A percentile compares a stretch with the other conserved stretches of the same genome.
These are phyloP conservation scores for Nicotiana sylvestris DNA, from an alignment of 257 asterid species.

Conservation along the genomic window DNA sequence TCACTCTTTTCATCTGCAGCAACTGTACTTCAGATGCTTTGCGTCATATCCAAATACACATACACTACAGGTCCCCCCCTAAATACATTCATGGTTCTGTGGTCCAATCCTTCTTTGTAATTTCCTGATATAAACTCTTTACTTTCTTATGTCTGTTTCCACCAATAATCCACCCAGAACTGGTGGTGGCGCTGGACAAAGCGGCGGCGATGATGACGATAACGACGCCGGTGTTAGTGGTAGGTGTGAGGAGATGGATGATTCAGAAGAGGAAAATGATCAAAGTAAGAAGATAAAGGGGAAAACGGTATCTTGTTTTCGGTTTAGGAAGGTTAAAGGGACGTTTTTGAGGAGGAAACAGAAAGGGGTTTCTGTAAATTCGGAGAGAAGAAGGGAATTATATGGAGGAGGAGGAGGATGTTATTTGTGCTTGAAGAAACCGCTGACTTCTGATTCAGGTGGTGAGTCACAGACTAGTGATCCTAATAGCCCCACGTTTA, in stretches of 20 bases:
- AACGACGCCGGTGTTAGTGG: constrained; percentile 14
- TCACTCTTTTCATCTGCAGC: not conserved
- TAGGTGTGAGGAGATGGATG: constrained; percentile 5
- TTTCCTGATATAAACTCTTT: not conserved
- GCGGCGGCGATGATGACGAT: constrained; percentile 11
- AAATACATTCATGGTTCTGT: not conserved
- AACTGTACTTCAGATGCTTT: not conserved
- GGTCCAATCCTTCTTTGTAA: constrained; percentile 15
- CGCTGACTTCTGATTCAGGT: constrained; percentile 49
- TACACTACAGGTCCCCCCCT: not conserved
- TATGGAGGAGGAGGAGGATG: constrained; percentile 33
- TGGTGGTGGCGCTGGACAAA: not conserved
- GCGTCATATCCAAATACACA: not conserved
- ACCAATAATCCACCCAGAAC: constrained; percentile 21
- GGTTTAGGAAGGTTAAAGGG: constrained; percentile 50
- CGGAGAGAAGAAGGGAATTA: constrained; percentile 26
- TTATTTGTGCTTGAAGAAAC: constrained; percentile 46
- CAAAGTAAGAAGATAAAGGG: constrained; percentile 27
- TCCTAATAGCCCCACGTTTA: constrained; percentile 72
- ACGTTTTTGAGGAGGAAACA: constrained; percentile 32
- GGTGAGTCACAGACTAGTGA: constrained; percentile 80
- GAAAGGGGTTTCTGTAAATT: constrained; percentile 32
- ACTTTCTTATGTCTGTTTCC: constrained; percentile 48
- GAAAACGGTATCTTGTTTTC: constrained; percentile 32
- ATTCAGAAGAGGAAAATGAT: constrained; percentile 18